Evolutionary conservation across 768 basidiomycete genomes (phyloP).

Genomic region (Arthromyces matolae): DNA sequence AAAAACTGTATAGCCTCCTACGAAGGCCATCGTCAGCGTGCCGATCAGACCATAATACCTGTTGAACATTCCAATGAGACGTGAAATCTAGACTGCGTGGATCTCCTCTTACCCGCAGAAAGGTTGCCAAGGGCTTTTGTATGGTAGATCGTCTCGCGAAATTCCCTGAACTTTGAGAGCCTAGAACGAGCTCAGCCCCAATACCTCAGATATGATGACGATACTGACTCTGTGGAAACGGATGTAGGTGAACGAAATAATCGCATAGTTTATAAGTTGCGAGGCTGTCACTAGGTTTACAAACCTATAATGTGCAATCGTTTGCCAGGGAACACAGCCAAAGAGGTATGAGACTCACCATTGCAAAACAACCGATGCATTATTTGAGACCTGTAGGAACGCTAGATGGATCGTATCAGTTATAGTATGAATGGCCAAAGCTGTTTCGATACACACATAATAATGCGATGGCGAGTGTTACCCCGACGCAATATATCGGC

Average conservation of each 20-base stretch:
- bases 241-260: constrained; percentile 45
- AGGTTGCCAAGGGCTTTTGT: constrained; percentile 47
- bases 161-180: constrained; percentile 44
- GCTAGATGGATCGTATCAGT: constrained; percentile 23
- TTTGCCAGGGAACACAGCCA: too few species aligned
- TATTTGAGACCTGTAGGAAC: constrained; percentile 48
- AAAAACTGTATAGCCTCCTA: constrained; percentile 49
- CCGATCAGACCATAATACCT: constrained; percentile 46
- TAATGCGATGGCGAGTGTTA: constrained; percentile 37
- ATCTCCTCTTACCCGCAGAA: constrained; percentile 38
- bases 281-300: constrained; percentile 48
- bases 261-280: constrained; percentile 45
- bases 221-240: constrained; percentile 41
- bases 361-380: constrained; percentile 43
- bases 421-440: not conserved
- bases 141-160: constrained; percentile 39
- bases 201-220: not conserved
- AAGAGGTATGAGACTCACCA: constrained; percentile 30
- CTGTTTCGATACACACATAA: constrained; percentile 28
- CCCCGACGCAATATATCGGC: constrained; percentile 50
- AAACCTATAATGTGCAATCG: constrained; percentile 29
- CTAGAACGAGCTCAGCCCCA: constrained; percentile 19
- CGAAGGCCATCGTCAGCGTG: constrained; percentile 44
- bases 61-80: not conserved
- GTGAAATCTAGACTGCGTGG: not conserved